Percentiles rank a stretch among this genome's conserved stretches.
Conservation (phyloP, 768 basidiomycete genomes). For the Amylocystis lapponica region DNA sequence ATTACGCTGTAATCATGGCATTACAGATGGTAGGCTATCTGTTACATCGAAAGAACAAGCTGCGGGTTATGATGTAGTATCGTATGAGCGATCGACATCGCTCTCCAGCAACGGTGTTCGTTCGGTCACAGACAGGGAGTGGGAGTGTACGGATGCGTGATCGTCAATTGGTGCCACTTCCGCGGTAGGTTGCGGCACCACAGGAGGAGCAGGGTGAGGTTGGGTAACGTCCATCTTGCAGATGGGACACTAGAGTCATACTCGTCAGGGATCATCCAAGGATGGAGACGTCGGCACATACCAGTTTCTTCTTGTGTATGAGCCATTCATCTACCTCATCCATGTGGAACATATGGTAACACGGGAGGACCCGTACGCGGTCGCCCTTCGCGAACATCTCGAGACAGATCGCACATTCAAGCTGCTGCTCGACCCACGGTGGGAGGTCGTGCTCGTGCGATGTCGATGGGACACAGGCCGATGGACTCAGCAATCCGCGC, state of each 20-base stretch:
- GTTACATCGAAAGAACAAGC: no score
- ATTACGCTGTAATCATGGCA: no score
- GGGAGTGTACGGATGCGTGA: no score
- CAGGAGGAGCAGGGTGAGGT: constrained; percentile 7
- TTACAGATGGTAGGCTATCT: no score
- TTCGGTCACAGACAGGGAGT: no score
- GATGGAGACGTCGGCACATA: constrained; percentile 35
- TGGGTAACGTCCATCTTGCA: constrained; percentile 92
- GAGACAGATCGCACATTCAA: constrained; percentile 92
- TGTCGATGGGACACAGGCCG: constrained; percentile 13
- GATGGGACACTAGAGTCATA: constrained; percentile 65
- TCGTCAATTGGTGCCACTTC: no score
- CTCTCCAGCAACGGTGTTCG: no score
- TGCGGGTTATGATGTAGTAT: no score
- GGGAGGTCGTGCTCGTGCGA: constrained; percentile 30
- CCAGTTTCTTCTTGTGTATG: constrained; percentile 87
- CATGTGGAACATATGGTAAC: constrained; percentile 92
- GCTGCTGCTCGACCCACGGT: constrained; percentile 76
- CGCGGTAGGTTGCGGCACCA: no score
- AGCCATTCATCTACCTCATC: constrained; percentile 92
- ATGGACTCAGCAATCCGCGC: constrained; percentile 6
- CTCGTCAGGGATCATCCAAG: not conserved
- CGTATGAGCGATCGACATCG: no score
- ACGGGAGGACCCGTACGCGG: constrained; percentile 85
- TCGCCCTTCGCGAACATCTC: constrained; percentile 84